Percentiles rank a stretch among this genome's conserved stretches.
phyloP scores from a whole-genome alignment of 805 yeast genomes.

The Candida morakotiae region DNA sequence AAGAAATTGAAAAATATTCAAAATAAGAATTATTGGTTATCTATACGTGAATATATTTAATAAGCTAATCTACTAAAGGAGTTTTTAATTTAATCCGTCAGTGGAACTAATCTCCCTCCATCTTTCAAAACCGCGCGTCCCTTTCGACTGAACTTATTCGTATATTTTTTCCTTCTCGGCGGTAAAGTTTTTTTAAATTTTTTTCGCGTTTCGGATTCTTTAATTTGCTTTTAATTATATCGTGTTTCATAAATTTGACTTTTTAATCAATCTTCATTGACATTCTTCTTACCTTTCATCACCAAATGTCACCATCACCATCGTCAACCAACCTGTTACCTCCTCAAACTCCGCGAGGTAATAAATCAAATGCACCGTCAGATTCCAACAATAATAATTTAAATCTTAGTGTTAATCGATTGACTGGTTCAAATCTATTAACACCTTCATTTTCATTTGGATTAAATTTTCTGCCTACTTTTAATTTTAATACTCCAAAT shows the following conservation, averaged over 20 bases:
- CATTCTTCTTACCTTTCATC: too few relatives aligned
- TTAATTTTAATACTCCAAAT: slow-evolving; percentile 33
- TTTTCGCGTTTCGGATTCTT: slow-evolving; percentile 1
- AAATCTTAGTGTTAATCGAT: slow-evolving; percentile 1
- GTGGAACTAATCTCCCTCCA: too few relatives aligned
- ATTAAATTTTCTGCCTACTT: slow-evolving; percentile 41
- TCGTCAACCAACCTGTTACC: slow-evolving; percentile 3
- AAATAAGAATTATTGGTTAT: background rate
- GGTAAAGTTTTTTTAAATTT: slow-evolving; percentile 2
- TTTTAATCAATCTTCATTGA: too few relatives aligned
- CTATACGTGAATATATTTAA: too few relatives aligned
- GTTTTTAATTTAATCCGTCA: too few relatives aligned
- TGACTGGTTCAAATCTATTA: slow-evolving; percentile 4
- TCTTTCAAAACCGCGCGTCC: too few relatives aligned
- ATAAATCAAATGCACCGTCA: background rate
- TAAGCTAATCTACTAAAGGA: too few relatives aligned
- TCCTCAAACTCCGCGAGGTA: slow-evolving; percentile 11
- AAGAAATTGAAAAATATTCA: slow-evolving; percentile 42
- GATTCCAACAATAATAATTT: background rate
- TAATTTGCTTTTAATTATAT: background rate
- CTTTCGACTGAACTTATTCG: too few relatives aligned
- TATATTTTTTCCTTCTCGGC: too few relatives aligned
- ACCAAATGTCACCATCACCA: slow-evolving; percentile 1
- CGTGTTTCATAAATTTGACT: slow-evolving; percentile 1
- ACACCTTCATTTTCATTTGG: slow-evolving; percentile 38